Evolutionary conservation across 257 asterid genomes (phyloP), one percentile per base, ranked within the genome.

Genomic region (Catharanthus roseus): DNA sequence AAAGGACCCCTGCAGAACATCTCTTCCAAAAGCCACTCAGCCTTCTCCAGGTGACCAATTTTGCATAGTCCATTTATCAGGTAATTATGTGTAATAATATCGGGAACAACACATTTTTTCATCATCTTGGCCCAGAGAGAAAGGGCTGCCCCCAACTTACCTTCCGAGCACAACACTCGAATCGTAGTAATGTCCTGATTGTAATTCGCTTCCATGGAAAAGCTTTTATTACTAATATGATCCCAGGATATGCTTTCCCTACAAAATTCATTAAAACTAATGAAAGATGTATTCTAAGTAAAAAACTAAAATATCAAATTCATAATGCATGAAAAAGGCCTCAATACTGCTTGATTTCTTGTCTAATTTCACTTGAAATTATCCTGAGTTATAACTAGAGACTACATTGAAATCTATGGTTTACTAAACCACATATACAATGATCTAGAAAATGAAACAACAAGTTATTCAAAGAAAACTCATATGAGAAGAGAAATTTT

Each of bases 1-100:
- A 77, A 64, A 75, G 93, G 93, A 56, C 95, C 99, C 47, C 80
- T 77, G 39, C n/a, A 7, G 54, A 78, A 65, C 97, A 93, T 93
- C 85, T 88, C 82, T 31, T 61, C 44, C 34, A 93, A 78, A 79
- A 89, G 76, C 87, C 81, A 82, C 77, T 85, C 92, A 3, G 99
- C 96, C 79, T 71, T 83, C 79, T 70, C 82, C 77, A 93, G 51
- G 65, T 91, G 81, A 74, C 96, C 86, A 2, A 61, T 82, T 78
- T 86, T 87, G 86, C 96, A 88, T 38, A 93, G 84, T 36, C 90
- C 90, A 71, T 87, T 89, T 69, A 93, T 42, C 67, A 91, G 85
- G 84, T 89, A 82, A 79, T 91, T 93, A 77, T 84, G 91, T 10
- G 91, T 81, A 69, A 85, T 65, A 51, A 85, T 79, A 86, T 89